Base-by-base conservation (phyloP, 345 rosid genomes). In the Boechera retrofracta region DNA sequence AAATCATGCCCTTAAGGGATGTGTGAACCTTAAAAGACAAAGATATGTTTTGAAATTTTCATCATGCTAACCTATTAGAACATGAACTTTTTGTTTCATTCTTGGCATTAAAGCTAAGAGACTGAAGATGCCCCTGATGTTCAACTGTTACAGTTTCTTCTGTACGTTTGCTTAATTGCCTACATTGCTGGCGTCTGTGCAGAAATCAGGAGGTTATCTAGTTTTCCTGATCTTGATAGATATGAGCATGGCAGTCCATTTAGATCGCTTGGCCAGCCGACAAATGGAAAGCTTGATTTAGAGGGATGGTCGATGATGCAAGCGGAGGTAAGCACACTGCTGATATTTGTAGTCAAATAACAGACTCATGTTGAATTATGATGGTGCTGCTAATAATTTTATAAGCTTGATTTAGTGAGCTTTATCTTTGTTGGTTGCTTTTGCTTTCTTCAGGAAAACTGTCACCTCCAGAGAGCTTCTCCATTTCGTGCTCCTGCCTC, bases 161-260 rank as follows among this genome's bases (percentile, higher is more conserved):
- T 45, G 1, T 54, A 48, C 5, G 6, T 68, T 62, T 59, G 41
- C 45, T 33, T 47, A 11, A 31, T 53, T 59, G 35, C 64, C 53
- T 33, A 73, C 67, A 66, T 32, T 21, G 35, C 60, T 79, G 51
- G 44, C 60, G 12, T 52, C 59, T 41, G 4, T 81, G 84, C 94
- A 94, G 98, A 90, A 82, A 90, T 94, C 67, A 87, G 93, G 83
- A 83, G 87, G 69, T 72, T 86, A 44, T 86, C 91, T 8, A 82
- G 85, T 82, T 82, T 92, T 74, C 69, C 82, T 54, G 96, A 92
- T 82, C 82, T 82, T 52, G 98, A 92, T 73, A 85, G 95, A 80
- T 82, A 83, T 75, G 98, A 94, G 73, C 91, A 86, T 77, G 95
- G 87, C 77, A 89, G 97, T 82, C 97, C 97, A 60, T 87, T 87